Base-by-base conservation (phyloP, 139 green algal species). In the Tetradesmus obliquus region DNA sequence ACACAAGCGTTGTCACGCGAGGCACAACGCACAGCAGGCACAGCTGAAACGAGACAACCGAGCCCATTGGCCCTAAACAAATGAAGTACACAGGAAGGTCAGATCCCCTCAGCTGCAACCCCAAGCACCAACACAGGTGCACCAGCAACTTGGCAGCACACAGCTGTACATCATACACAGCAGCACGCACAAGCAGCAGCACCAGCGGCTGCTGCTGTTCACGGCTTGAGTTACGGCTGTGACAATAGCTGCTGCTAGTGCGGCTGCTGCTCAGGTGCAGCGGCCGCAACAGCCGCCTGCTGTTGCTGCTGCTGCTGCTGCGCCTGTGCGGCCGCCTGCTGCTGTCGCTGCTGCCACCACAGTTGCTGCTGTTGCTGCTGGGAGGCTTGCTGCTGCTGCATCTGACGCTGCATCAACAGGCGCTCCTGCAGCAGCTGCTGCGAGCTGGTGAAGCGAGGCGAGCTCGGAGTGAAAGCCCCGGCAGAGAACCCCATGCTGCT, bases 341-440 rank as follows among this genome's bases (percentile, higher is more conserved):
- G 66, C 66, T 76, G 66, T 19, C n/a, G 66, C 2, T 19, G 15
- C 66, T 76, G 66, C 66, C 66, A 76, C 66, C 66, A 76, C 17
- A 76, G 66, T 19, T 76, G 66, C 66, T 76, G 66, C 66, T 76
- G 66, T 13, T 76, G 66, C 62, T 72, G 62, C 66, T 76, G 66
- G 2, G 66, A n/a, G 15, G 66, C 24, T 53, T 82, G 76, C 76
- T 82, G 76, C 76, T 82, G 76, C n/a, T 82, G 76, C 76, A 82
- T 55, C 8, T 82, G 76, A n/a, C 76, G 76, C 24, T 82, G 76
- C 76, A 82, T 51, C 76, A 55, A 6, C 76, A 82, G 7, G 24
- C 76, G 76, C 76, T 82, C 76, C 76, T 82, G 76, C 76, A 82
- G n/a, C n/a, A 82, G 76, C 76, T 82, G 76, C 76, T 82, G 76